These are phyloP conservation scores for Fraxinus velutina DNA, from an alignment of 305 asterid species.

Conservation along the genomic window DNA sequence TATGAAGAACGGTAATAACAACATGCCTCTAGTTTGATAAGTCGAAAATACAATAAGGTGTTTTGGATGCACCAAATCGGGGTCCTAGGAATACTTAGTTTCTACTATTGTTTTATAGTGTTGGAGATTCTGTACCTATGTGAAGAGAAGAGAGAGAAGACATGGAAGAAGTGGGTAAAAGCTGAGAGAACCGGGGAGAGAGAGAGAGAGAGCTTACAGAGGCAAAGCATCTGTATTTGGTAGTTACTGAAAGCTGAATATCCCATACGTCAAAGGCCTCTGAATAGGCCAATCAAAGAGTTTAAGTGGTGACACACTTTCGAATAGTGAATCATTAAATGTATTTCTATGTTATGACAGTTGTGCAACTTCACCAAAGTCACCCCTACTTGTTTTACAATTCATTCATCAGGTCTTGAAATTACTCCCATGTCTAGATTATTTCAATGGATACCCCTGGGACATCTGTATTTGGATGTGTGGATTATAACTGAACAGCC, in stretches of 20 bases:
- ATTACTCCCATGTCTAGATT: neutral
- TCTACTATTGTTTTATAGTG: neutral
- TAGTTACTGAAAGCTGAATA: neutral
- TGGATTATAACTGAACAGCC: slow-evolving; percentile 7
- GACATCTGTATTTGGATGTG: slow-evolving; percentile 3
- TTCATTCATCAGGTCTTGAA: neutral
- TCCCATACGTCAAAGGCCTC: slow-evolving; percentile 13
- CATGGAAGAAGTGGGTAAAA: neutral
- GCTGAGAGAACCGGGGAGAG: neutral
- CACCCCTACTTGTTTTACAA: neutral
- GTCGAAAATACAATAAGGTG: neutral
- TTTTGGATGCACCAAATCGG: neutral
- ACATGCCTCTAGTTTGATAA: neutral
- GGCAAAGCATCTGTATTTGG: neutral
- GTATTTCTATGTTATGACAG: neutral
- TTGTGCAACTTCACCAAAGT: neutral
- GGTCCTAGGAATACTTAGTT: neutral
- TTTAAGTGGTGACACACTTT: slow-evolving; percentile 4
- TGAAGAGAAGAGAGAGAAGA: neutral
- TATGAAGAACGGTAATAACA: neutral
- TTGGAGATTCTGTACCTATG: neutral
- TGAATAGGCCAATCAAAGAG: slow-evolving; percentile 15
- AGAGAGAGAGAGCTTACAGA: neutral
- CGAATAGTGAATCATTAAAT: neutral
- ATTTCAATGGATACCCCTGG: slow-evolving; percentile 1